phyloP scores from a whole-genome alignment of 1,139 yeast genomes.

The Geotrichum siamense region DNA sequence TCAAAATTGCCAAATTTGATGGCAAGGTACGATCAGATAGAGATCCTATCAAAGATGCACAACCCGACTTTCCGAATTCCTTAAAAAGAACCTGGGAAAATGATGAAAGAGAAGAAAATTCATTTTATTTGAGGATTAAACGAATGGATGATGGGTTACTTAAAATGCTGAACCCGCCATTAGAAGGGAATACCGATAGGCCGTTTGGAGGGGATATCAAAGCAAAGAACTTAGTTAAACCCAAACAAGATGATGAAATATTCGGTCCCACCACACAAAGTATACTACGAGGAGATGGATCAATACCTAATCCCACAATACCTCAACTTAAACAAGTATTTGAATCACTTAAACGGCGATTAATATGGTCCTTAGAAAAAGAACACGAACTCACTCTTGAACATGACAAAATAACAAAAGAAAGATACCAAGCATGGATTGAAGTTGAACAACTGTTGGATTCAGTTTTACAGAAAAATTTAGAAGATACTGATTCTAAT shows the following conservation, averaged over 20 bases:
- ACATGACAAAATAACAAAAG: conserved; percentile 36
- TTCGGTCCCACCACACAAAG: conserved; percentile 15
- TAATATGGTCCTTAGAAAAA: conserved; percentile 45
- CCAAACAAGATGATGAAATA: conserved; percentile 10
- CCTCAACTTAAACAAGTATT: conserved; percentile 24
- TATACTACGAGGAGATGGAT: conserved; percentile 7
- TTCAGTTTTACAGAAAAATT: conserved; percentile 37
- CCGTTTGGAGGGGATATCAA: conserved; percentile 16
- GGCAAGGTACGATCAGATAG: conserved; percentile 13
- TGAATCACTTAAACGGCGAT: conserved; percentile 35
- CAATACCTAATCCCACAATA: conserved; percentile 7
- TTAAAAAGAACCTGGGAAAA: conserved; percentile 19
- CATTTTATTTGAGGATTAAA: conserved; percentile 20
- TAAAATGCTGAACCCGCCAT: conserved; percentile 10
- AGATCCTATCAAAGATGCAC: conserved; percentile 15
- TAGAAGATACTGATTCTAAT: conserved; percentile 22
- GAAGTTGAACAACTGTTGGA: conserved; percentile 55
- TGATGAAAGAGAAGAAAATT: conserved; percentile 4
- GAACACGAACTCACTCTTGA: conserved; percentile 42
- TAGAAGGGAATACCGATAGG: conserved; percentile 9
- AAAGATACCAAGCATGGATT: conserved; percentile 45
- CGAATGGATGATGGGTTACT: conserved; percentile 23
- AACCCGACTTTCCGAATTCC: conserved; percentile 12
- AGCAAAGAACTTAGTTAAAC: background rate
- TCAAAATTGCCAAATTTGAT: conserved; percentile 11